Evolutionary conservation across 495 filamentous ascomycete species (phyloP).

Genomic region (Peziza echinospora): DNA sequence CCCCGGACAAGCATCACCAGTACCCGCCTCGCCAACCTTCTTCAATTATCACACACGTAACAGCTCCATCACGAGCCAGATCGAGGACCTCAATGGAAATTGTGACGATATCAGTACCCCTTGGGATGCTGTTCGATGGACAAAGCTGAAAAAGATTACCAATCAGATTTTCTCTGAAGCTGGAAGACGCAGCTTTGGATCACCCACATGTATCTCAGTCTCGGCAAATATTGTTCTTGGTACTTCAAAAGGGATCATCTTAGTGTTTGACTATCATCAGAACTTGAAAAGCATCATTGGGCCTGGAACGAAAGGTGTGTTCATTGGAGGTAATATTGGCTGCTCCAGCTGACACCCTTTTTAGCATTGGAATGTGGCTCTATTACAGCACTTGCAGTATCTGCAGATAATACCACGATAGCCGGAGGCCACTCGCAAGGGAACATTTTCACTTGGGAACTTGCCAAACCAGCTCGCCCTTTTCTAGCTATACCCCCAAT

Average conservation of each 20-base stretch:
- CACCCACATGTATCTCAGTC: conserved; percentile 74
- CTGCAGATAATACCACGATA: conserved; percentile 79
- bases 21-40: conserved; percentile 61
- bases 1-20: conserved; percentile 27
- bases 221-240: conserved; percentile 79
- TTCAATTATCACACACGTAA: conserved; percentile 53
- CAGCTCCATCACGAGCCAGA: conserved; percentile 39
- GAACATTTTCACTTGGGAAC: conserved; percentile 93
- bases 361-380: conserved; percentile 75
- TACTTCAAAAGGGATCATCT: conserved; percentile 77
- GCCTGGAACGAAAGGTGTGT: conserved; percentile 71
- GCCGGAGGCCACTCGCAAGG: conserved; percentile 77
- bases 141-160: conserved; percentile 72
- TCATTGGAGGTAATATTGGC: neutral
- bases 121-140: conserved; percentile 96
- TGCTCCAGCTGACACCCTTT: conserved; percentile 12
- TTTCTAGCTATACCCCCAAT: conserved; percentile 77
- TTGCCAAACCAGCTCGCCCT: conserved; percentile 52
- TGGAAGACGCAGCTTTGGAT: conserved; percentile 78
- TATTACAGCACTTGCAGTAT: conserved; percentile 70
- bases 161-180: conserved; percentile 84
- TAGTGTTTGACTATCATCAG: conserved; percentile 95
- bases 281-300: conserved; percentile 83
- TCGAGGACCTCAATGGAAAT: conserved; percentile 4
- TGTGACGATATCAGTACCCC: conserved; percentile 23